Conservation (phyloP, 2,329 filamentous ascomycete genomes). For the Rhexocercosporidium sp. region DNA sequence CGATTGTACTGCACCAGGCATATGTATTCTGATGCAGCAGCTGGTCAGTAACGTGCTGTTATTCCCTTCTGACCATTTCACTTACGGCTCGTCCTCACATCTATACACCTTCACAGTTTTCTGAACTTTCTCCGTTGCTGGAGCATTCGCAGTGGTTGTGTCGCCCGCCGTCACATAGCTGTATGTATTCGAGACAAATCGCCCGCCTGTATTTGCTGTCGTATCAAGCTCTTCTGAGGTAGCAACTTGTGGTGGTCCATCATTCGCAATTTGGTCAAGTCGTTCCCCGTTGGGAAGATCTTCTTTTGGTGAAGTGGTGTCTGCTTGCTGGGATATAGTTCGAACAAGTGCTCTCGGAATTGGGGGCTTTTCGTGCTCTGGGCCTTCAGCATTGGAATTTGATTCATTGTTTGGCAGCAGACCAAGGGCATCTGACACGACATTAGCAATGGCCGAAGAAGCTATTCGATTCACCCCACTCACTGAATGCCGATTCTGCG, state of each 20-base stretch:
- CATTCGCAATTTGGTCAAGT: not conserved
- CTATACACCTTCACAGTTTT: conserved; percentile 23
- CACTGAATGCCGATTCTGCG: not conserved
- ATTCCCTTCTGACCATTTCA: not conserved
- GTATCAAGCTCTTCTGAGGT: conserved; percentile 6
- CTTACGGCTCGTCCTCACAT: conserved; percentile 33
- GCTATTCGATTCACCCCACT: not conserved
- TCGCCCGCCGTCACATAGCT: conserved; percentile 10
- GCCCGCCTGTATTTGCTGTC: conserved; percentile 2
- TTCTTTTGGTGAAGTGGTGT: not conserved
- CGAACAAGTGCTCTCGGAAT: conserved; percentile 1
- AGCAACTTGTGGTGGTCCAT: conserved; percentile 10
- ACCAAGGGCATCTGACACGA: not conserved
- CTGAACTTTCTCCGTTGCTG: not conserved
- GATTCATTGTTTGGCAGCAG: not conserved
- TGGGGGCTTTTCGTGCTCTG: conserved; percentile 1
- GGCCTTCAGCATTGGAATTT: not conserved
- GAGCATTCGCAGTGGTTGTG: not conserved
- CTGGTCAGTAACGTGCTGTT: not conserved
- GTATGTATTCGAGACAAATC: conserved; percentile 21
- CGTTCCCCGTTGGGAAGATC: not conserved
- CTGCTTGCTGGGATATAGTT: not conserved
- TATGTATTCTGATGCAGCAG: conserved; percentile 29
- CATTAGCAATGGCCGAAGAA: not conserved
- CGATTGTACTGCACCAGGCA: conserved; percentile 32